Evolutionary conservation across 345 rosid species (phyloP).

Genomic region (Camelina laxa): DNA sequence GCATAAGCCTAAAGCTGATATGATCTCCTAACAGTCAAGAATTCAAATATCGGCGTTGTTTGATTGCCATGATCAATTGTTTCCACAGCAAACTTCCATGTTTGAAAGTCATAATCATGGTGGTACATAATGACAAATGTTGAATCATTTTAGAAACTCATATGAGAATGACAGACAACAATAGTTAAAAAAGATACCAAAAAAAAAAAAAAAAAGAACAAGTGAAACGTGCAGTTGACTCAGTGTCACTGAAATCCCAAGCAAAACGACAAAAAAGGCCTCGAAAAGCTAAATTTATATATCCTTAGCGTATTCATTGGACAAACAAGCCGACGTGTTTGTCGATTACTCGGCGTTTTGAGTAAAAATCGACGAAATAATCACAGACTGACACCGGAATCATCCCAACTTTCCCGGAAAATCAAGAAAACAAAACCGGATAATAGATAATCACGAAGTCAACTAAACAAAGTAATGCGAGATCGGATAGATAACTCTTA

Average conservation of each 20-base stretch:
- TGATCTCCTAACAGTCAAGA: slow-evolving; percentile 1
- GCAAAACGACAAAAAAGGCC: slow-evolving; percentile 36
- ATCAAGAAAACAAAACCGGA: background rate
- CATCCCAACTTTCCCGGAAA: slow-evolving; percentile 11
- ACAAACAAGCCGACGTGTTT: slow-evolving; percentile 7
- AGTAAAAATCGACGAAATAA: background rate
- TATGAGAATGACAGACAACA: background rate
- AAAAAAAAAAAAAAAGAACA: too few species aligned
- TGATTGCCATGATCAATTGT: slow-evolving; percentile 4
- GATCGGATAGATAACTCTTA: slow-evolving; percentile 2
- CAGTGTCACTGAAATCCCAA: background rate
- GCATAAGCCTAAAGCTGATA: slow-evolving; percentile 11
- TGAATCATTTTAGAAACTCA: slow-evolving; percentile 1
- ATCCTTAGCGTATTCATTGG: slow-evolving; percentile 23
- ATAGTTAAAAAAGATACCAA: background rate
- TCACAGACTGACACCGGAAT: background rate
- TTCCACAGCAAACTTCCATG: background rate
- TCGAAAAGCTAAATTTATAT: slow-evolving; percentile 28
- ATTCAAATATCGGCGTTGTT: background rate
- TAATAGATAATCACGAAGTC: slow-evolving; percentile 1
- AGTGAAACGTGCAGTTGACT: background rate
- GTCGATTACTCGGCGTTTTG: slow-evolving; percentile 14
- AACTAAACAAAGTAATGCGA: slow-evolving; percentile 9
- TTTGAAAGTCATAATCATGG: background rate
- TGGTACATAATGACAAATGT: background rate